These are phyloP conservation scores for Quillaja saponaria DNA, from an alignment of 306 rosid species.

Conservation along the genomic window DNA sequence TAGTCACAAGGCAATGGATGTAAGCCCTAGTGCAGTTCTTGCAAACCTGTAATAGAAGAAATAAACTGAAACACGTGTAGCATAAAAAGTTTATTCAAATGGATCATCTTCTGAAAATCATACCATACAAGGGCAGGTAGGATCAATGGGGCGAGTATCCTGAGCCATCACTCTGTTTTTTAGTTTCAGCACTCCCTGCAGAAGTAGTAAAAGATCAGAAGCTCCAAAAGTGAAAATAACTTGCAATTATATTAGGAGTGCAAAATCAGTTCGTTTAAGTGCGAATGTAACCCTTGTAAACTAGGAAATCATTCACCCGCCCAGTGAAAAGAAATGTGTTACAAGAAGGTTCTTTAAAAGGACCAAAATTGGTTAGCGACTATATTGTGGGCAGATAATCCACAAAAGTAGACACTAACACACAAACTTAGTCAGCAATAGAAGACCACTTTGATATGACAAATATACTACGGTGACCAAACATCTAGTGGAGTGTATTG, in stretches of 20 bases:
- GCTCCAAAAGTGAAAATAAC: background rate
- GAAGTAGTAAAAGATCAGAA: constrained; percentile 7
- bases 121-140: constrained; percentile 90
- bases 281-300: too few relatives aligned
- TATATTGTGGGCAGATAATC: too few relatives aligned
- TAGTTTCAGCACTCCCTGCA: constrained; percentile 87
- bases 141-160: constrained; percentile 90
- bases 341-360: too few relatives aligned
- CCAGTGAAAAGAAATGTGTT: background rate
- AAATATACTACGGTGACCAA: too few relatives aligned
- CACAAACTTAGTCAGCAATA: too few relatives aligned
- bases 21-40: constrained; percentile 89
- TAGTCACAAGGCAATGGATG: constrained; percentile 90
- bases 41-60: constrained; percentile 64
- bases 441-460: too few relatives aligned
- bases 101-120: constrained; percentile 26
- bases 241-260: background rate
- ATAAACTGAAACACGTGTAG: constrained; percentile 30
- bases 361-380: background rate
- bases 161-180: constrained; percentile 83
- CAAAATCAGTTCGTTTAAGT: background rate
- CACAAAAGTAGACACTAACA: too few relatives aligned
- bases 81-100: constrained; percentile 21
- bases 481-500: too few relatives aligned
- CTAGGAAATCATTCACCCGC: background rate